Evolutionary conservation across 495 filamentous ascomycete species (phyloP).

Genomic region (Penicillium lividum): DNA sequence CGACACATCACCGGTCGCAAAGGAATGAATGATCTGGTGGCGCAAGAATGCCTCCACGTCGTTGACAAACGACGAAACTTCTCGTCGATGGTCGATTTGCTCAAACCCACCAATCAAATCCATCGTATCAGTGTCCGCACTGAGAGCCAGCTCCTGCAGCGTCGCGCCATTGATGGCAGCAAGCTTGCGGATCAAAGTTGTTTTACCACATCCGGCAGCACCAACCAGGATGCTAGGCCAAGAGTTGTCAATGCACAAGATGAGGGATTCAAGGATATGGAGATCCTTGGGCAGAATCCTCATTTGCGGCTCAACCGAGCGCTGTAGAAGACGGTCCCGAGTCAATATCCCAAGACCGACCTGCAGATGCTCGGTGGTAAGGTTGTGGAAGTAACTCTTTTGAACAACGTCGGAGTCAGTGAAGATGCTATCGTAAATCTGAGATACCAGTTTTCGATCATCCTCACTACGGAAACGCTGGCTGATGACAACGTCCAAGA

Average conservation of each 20-base stretch:
- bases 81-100: conserved; percentile 79
- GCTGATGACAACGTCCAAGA: conserved; percentile 78
- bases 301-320: conserved; percentile 53
- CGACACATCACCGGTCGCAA: conserved; percentile 44
- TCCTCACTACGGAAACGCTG: conserved; percentile 77
- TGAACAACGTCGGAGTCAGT: conserved; percentile 31
- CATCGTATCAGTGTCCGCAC: conserved; percentile 92
- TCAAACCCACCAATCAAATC: conserved; percentile 97
- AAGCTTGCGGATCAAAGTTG: conserved; percentile 72
- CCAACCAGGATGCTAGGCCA: conserved; percentile 91
- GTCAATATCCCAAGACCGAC: conserved; percentile 73
- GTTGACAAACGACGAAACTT: conserved; percentile 54
- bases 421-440: conserved; percentile 62
- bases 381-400: conserved; percentile 60
- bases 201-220: conserved; percentile 83
- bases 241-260: conserved; percentile 81
- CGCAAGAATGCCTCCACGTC: conserved; percentile 58
- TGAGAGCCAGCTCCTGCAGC: conserved; percentile 78
- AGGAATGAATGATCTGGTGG: conserved; percentile 49
- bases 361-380: conserved; percentile 70
- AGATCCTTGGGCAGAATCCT: conserved; percentile 59
- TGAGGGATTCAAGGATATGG: conserved; percentile 75
- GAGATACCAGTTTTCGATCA: conserved; percentile 64
- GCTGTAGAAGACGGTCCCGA: conserved; percentile 59
- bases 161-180: conserved; percentile 72